These are phyloP conservation scores for Elaphomyces granulatus DNA, from an alignment of 495 filamentous ascomycete species.

Conservation along the genomic window DNA sequence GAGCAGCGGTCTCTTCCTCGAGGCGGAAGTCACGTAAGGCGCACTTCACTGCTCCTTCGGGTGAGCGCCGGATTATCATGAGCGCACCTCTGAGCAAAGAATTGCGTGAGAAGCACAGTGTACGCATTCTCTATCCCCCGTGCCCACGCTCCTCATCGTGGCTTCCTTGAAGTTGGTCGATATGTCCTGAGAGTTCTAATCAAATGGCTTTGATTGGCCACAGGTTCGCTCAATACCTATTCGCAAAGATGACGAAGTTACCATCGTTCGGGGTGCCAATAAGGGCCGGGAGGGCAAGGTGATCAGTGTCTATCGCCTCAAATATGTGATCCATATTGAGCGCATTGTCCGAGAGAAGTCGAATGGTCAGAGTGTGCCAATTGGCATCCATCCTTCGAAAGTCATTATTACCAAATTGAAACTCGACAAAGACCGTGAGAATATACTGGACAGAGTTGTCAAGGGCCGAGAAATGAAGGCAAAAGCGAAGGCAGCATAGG, in stretches of 20 bases:
- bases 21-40: constrained; percentile 96
- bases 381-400: constrained; percentile 83
- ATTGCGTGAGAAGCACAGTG: constrained; percentile 87
- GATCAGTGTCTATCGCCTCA: constrained; percentile 92
- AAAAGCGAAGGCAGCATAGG: constrained; percentile 1
- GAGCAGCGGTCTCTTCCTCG: constrained; percentile 57
- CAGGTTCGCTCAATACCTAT: constrained; percentile 96
- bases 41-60: constrained; percentile 87
- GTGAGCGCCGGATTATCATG: constrained; percentile 85
- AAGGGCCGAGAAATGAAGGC: constrained; percentile 46
- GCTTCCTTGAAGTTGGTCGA: background rate
- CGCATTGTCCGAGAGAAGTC: constrained; percentile 86
- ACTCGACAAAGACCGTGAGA: constrained; percentile 95
- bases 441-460: constrained; percentile 72
- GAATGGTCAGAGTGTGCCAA: constrained; percentile 77
- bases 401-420: constrained; percentile 95
- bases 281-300: constrained; percentile 95
- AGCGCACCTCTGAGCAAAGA: constrained; percentile 89
- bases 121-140: constrained; percentile 24
- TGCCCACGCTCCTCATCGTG: no score
- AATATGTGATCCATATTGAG: constrained; percentile 89
- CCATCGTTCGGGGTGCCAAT: constrained; percentile 71
- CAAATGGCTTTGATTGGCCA: no score
- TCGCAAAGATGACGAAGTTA: constrained; percentile 95
- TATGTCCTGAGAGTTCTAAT: background rate